phyloP scores from a whole-genome alignment of 2,329 filamentous ascomycete genomes.

The Pyricularia pennisetigena region DNA sequence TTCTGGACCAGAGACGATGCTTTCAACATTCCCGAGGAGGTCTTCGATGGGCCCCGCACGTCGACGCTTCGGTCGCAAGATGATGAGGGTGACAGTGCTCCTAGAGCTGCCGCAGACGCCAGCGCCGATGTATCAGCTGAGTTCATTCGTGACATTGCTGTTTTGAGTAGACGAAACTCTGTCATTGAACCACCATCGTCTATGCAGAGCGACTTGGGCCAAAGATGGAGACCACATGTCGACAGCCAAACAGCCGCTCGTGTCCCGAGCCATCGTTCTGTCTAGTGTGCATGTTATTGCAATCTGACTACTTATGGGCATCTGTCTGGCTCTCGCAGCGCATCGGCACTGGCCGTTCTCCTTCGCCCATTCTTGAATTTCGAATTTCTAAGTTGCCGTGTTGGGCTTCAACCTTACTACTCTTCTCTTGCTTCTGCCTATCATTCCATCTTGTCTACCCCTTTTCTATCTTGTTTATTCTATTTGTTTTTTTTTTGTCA shows the following conservation, averaged over 20 bases:
- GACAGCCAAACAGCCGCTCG: neutral
- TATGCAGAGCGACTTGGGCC: neutral
- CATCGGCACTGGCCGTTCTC: no score
- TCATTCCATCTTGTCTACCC: neutral
- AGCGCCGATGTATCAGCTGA: neutral
- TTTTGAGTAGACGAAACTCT: neutral
- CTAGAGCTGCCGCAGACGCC: neutral
- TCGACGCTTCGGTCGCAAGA: neutral
- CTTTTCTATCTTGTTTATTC: neutral
- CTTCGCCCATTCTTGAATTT: neutral
- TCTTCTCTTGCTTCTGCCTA: neutral
- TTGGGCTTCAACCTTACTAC: neutral
- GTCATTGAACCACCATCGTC: neutral
- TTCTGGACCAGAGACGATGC: constrained; percentile 27
- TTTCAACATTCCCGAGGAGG: neutral
- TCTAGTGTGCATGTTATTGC: neutral
- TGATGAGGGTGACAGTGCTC: neutral
- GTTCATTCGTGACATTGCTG: neutral
- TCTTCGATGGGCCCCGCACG: constrained; percentile 5
- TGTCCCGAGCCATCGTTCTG: neutral
- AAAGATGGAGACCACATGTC: neutral
- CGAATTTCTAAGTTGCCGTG: neutral
- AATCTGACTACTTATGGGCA: neutral
- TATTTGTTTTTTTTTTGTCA: neutral
- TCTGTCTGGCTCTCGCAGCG: neutral